phyloP scores from a whole-genome alignment of 108 stramenopile genomes.

The Nannochloropsis gaditana region DNA sequence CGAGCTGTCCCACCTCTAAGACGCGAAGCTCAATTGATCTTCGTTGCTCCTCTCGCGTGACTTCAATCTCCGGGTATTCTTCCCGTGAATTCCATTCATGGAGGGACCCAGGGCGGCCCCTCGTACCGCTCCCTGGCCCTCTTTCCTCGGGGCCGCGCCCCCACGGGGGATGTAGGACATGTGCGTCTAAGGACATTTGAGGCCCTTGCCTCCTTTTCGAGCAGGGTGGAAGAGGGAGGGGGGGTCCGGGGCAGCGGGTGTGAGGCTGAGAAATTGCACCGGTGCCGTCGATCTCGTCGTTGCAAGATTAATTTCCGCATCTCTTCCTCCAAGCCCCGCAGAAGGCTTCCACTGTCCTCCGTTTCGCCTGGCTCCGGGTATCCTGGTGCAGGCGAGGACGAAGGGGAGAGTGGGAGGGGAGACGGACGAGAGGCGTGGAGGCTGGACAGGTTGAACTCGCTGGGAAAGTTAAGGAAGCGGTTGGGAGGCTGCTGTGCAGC shows the following conservation, averaged over 20 bases:
- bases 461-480: background rate
- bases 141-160: background rate
- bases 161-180: too few relatives aligned
- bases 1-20: too few relatives aligned
- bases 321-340: background rate
- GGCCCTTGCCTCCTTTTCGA: too few relatives aligned
- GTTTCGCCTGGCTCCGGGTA: background rate
- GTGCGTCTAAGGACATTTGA: too few relatives aligned
- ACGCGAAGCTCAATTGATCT: too few relatives aligned
- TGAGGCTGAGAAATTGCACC: too few relatives aligned
- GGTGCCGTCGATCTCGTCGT: background rate
- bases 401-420: background rate
- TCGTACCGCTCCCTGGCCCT: background rate
- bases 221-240: too few relatives aligned
- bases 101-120: slow-evolving; percentile 10
- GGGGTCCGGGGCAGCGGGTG: too few relatives aligned
- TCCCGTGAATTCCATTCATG: background rate
- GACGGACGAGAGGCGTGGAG: background rate
- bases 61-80: too few relatives aligned
- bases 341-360: background rate
- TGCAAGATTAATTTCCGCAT: background rate
- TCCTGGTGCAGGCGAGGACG: background rate
- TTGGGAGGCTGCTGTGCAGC: background rate
- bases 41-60: too few relatives aligned
- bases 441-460: background rate